Evolutionary conservation across 345 rosid species (phyloP).

Genomic region (Stellera chamaejasme): DNA sequence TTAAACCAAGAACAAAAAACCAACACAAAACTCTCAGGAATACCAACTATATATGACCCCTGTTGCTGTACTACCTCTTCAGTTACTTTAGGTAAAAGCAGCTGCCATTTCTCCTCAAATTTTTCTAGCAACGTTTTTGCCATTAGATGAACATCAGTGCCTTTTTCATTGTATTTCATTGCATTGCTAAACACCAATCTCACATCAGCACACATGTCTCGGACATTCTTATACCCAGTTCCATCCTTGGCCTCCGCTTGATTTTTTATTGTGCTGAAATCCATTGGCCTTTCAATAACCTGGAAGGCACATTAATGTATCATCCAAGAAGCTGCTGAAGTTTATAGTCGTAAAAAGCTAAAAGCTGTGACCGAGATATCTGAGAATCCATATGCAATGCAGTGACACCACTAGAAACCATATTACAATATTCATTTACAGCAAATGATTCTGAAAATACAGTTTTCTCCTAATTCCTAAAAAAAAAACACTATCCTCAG

Average conservation of each 20-base stretch:
- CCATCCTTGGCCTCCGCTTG: slow-evolving; percentile 88
- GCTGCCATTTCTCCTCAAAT: slow-evolving; percentile 88
- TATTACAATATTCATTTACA: no score
- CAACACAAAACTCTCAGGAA: background rate
- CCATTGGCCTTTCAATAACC: slow-evolving; percentile 97
- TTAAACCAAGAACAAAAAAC: slow-evolving; percentile 8
- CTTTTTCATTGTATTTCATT: slow-evolving; percentile 83
- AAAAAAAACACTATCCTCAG: no score
- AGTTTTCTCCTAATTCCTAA: no score
- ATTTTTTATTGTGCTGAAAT: slow-evolving; percentile 73
- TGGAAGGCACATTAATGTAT: background rate
- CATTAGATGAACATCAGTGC: slow-evolving; percentile 65
- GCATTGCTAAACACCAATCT: slow-evolving; percentile 84
- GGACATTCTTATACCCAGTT: slow-evolving; percentile 68
- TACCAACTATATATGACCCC: slow-evolving; percentile 1
- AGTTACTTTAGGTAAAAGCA: slow-evolving; percentile 63
- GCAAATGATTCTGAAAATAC: no score
- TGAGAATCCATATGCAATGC: no score
- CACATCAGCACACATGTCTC: slow-evolving; percentile 77
- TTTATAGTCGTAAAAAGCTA: no score
- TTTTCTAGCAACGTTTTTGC: slow-evolving; percentile 72
- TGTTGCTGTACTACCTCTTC: slow-evolving; percentile 50
- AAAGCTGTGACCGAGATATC: no score
- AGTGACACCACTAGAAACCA: no score
- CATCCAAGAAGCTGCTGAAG: no score